These are phyloP conservation scores for Zostera marina DNA, from an alignment of 116 monocot species.

Conservation along the genomic window DNA sequence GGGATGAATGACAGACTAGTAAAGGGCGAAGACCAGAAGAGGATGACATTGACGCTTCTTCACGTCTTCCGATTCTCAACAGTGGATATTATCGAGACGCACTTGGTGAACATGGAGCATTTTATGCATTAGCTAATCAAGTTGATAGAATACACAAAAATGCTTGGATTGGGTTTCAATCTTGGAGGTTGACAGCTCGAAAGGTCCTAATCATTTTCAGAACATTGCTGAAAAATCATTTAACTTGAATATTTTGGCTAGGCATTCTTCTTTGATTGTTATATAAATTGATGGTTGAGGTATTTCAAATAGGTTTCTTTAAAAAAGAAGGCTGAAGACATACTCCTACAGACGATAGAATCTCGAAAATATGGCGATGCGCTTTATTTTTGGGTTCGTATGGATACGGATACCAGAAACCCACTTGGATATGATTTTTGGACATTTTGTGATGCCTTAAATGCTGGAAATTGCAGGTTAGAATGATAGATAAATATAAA, in stretches of 20 bases:
- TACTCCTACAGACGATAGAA: slow-evolving; percentile 36
- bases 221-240: background rate
- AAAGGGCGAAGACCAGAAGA: slow-evolving; percentile 70
- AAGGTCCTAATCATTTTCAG: slow-evolving; percentile 27
- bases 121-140: slow-evolving; percentile 70
- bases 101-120: slow-evolving; percentile 89
- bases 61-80: slow-evolving; percentile 67
- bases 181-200: slow-evolving; percentile 67
- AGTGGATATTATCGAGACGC: slow-evolving; percentile 58
- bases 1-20: slow-evolving; percentile 31
- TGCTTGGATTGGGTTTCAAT: slow-evolving; percentile 98
- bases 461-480: slow-evolving; percentile 87
- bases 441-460: slow-evolving; percentile 72
- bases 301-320: slow-evolving; percentile 23
- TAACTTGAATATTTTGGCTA: background rate
- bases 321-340: slow-evolving; percentile 46
- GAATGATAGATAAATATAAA: background rate
- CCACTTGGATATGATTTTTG: slow-evolving; percentile 38
- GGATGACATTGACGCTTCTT: slow-evolving; percentile 94
- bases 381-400: slow-evolving; percentile 67
- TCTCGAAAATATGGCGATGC: slow-evolving; percentile 49
- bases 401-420: slow-evolving; percentile 60
- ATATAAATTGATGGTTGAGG: background rate
- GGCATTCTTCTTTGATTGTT: background rate
- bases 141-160: slow-evolving; percentile 91